Evolutionary conservation across 2,329 filamentous ascomycete species (phyloP).

Genomic region (Aspergillus terreus): DNA sequence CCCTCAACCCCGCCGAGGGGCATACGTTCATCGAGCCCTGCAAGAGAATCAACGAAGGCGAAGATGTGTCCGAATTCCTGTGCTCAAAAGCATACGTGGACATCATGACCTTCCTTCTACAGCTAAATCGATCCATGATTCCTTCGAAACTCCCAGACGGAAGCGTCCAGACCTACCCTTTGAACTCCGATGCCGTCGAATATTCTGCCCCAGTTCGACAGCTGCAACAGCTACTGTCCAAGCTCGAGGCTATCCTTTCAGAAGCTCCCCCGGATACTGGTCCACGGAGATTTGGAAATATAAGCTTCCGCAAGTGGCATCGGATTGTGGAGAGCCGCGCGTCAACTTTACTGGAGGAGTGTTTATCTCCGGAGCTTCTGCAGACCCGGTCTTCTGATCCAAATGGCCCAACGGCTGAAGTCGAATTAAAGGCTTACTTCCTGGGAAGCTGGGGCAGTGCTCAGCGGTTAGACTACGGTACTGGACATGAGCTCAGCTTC

Average conservation of each 20-base stretch:
- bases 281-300: conserved; percentile 85
- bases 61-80: conserved; percentile 78
- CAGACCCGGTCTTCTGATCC: conserved; percentile 23
- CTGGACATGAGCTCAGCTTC: conserved; percentile 93
- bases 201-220: conserved; percentile 58
- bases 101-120: conserved; percentile 80
- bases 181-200: conserved; percentile 40
- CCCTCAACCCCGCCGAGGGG: conserved; percentile 45
- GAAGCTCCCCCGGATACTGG: conserved; percentile 81
- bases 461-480: conserved; percentile 90
- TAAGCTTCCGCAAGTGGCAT: conserved; percentile 84
- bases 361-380: conserved; percentile 51
- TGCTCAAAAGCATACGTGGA: conserved; percentile 79
- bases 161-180: conserved; percentile 48
- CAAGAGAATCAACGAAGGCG: conserved; percentile 81
- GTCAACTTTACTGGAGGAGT: conserved; percentile 54
- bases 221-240: conserved; percentile 64
- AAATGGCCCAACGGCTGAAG: conserved; percentile 48
- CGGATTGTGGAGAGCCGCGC: conserved; percentile 61
- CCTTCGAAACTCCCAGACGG: conserved; percentile 54
- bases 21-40: conserved; percentile 63
- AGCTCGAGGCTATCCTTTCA: conserved; percentile 64
- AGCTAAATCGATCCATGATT: conserved; percentile 84
- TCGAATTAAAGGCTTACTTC: conserved; percentile 75
- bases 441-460: conserved; percentile 82